These are phyloP conservation scores for Ceratobasidium sp. DNA, from an alignment of 1,284 basidiomycete genomes.

Conservation along the genomic window DNA sequence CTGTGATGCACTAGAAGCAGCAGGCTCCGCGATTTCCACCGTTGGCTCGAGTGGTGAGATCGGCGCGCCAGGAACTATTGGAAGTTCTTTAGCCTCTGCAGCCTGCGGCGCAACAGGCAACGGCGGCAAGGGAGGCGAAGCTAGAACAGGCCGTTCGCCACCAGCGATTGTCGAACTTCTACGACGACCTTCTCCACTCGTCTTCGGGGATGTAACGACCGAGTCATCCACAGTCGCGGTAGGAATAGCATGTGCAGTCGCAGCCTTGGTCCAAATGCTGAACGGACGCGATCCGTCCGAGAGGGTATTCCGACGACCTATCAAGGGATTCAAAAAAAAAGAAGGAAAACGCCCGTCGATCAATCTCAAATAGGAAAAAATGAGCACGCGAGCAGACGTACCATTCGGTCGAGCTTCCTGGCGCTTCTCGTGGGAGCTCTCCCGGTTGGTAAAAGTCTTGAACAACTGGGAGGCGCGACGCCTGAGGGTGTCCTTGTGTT, in stretches of 20 bases:
- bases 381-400: background rate
- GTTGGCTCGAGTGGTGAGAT: slow-evolving; percentile 6
- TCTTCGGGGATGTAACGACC: background rate
- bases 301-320: slow-evolving; percentile 25
- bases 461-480: slow-evolving; percentile 25
- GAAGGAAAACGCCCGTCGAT: background rate
- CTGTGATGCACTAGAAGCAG: background rate
- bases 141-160: slow-evolving; percentile 2
- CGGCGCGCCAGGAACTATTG: background rate
- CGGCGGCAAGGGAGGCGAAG: slow-evolving; percentile 11
- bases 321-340: background rate
- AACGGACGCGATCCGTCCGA: slow-evolving; percentile 19
- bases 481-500: slow-evolving; percentile 7
- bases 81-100: background rate
- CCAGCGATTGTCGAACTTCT: slow-evolving; percentile 28
- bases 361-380: slow-evolving; percentile 10
- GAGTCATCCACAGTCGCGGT: background rate
- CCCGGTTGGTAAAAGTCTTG: slow-evolving; percentile 18
- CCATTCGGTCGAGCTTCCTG: background rate
- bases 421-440: background rate
- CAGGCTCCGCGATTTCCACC: background rate
- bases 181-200: slow-evolving; percentile 13
- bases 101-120: background rate
- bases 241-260: slow-evolving; percentile 28
- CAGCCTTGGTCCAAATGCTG: slow-evolving; percentile 9